phyloP scores from a whole-genome alignment of 2,329 filamentous ascomycete genomes.

The Arthrocladium fulminans region DNA sequence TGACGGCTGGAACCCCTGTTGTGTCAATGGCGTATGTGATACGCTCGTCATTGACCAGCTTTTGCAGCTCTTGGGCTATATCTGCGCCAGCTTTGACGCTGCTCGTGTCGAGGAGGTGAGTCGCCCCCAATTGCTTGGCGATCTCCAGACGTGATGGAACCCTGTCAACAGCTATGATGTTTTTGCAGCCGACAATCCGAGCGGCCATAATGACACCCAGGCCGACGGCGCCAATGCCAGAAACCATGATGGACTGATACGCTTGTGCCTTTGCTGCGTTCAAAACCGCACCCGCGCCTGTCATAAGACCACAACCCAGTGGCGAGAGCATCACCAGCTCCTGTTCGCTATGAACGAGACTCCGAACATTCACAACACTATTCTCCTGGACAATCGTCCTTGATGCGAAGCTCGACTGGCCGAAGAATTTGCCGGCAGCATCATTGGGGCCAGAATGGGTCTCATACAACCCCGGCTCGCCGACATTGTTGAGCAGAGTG shows the following conservation, averaged over 20 bases:
- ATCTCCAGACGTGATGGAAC: conserved; percentile 28
- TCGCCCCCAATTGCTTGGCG: conserved; percentile 32
- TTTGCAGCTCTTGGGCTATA: too few species aligned
- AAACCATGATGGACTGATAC: conserved; percentile 21
- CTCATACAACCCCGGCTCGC: not conserved
- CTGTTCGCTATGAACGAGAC: too few species aligned
- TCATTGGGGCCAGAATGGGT: conserved; percentile 2
- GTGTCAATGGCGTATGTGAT: too few species aligned
- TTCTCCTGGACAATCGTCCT: conserved; percentile 25
- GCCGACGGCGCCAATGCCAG: conserved; percentile 26
- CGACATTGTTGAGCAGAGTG: conserved; percentile 15
- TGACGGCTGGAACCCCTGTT: too few species aligned
- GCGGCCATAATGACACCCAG: conserved; percentile 25
- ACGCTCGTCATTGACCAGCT: too few species aligned
- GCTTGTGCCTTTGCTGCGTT: conserved; percentile 20
- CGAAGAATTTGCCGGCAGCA: conserved; percentile 29
- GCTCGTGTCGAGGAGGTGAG: too few species aligned
- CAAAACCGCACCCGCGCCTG: conserved; percentile 25
- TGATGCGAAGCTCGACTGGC: conserved; percentile 31
- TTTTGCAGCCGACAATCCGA: conserved; percentile 15
- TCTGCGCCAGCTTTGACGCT: too few species aligned
- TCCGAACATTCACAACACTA: conserved; percentile 23
- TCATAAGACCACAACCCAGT: conserved; percentile 28
- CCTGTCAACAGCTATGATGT: conserved; percentile 32
- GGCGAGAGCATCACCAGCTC: conserved; percentile 23